A percentile compares a stretch with the other conserved stretches of the same genome.
These are phyloP conservation scores for Aspergillus udagawae DNA, from an alignment of 2,329 filamentous ascomycete genomes.

Conservation along the genomic window DNA sequence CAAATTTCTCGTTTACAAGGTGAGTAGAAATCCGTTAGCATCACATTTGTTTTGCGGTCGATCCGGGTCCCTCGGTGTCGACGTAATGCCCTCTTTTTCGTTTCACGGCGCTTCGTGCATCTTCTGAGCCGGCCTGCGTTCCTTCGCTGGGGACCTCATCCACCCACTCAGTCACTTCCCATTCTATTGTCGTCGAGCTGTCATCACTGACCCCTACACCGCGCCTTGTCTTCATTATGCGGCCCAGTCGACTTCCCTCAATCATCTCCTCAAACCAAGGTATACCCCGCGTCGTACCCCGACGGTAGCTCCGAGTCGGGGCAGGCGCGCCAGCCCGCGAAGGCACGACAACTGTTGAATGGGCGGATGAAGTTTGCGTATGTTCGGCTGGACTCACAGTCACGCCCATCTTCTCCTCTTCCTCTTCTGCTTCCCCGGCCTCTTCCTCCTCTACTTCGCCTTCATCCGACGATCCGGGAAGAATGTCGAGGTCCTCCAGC, in stretches of 20 bases:
- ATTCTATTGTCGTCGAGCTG: conserved; percentile 66
- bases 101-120: conserved; percentile 22
- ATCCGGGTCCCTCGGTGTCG: conserved; percentile 1
- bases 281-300: conserved; percentile 51
- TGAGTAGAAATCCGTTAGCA: neutral
- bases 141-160: conserved; percentile 35
- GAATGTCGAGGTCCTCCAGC: conserved; percentile 70
- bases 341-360: conserved; percentile 19
- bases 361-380: conserved; percentile 6
- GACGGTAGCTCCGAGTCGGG: conserved; percentile 34
- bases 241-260: conserved; percentile 68
- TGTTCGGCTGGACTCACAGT: conserved; percentile 8
- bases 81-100: conserved; percentile 27
- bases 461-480: conserved; percentile 45
- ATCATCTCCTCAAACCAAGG: conserved; percentile 86
- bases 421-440: conserved; percentile 30
- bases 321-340: conserved; percentile 14
- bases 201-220: conserved; percentile 60
- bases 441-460: conserved; percentile 4
- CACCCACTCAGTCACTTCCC: conserved; percentile 77
- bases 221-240: conserved; percentile 56
- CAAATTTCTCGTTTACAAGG: neutral
- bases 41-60: neutral
- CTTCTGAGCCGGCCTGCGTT: conserved; percentile 17
- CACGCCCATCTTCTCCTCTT: conserved; percentile 37